phyloP scores from a whole-genome alignment of 129 eudicot species.

The Tagetes patula region DNA sequence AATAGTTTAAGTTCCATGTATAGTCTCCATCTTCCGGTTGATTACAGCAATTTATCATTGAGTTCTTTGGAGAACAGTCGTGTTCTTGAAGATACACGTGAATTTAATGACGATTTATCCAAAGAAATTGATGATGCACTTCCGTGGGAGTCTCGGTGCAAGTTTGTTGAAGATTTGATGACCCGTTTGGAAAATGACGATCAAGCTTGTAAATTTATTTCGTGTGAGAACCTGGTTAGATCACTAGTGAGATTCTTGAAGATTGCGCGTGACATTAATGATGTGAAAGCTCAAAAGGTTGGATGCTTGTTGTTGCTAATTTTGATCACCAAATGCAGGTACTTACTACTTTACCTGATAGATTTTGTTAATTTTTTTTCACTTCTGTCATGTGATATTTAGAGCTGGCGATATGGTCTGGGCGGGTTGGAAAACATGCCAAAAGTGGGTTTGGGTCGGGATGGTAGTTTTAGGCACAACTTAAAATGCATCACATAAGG shows the following conservation, averaged over 20 bases:
- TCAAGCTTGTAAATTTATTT: slow-evolving; percentile 34
- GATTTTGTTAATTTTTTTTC: background rate
- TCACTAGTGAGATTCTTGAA: slow-evolving; percentile 56
- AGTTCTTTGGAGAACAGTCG: slow-evolving; percentile 49
- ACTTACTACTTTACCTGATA: slow-evolving; percentile 13
- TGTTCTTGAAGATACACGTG: slow-evolving; percentile 23
- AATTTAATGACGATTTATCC: slow-evolving; percentile 30
- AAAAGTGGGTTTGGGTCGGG: background rate
- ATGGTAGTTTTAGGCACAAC: background rate
- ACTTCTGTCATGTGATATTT: background rate
- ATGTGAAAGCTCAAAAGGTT: slow-evolving; percentile 57
- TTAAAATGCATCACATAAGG: background rate
- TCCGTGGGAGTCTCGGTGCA: slow-evolving; percentile 73
- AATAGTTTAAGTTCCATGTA: slow-evolving; percentile 66
- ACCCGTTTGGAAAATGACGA: slow-evolving; percentile 40
- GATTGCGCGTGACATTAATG: slow-evolving; percentile 44
- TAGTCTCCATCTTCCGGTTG: slow-evolving; percentile 55
- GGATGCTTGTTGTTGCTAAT: slow-evolving; percentile 55
- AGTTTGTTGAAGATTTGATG: slow-evolving; percentile 48
- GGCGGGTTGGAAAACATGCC: background rate
- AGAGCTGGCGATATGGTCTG: background rate
- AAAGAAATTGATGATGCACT: slow-evolving; percentile 43
- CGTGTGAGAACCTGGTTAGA: slow-evolving; percentile 43
- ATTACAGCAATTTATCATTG: slow-evolving; percentile 56
- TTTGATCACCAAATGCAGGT: slow-evolving; percentile 61